Base-by-base conservation (phyloP, 2,329 filamentous ascomycete genomes). In the Annulohypoxylon truncatum region DNA sequence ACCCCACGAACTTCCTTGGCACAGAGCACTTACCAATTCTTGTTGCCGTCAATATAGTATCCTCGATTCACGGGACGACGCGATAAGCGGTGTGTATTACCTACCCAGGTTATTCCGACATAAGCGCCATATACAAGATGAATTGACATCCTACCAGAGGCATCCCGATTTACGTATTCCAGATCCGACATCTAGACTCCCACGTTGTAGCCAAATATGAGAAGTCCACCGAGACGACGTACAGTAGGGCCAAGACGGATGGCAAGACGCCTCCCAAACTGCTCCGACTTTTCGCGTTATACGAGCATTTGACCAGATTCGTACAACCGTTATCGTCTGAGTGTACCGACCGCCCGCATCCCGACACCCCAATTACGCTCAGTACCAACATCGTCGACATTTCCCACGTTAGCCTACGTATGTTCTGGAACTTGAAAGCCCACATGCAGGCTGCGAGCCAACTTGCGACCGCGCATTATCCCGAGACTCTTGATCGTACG, bases 351-450 rank as follows among this genome's bases (percentile, higher is more conserved):
- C 87, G 94, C 73, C 88, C 90, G 6, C 82, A 92, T 77, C 85
- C 90, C 3, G 87, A 90, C 69, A 94, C 92, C n/a, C 95, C 95
- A 5, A 93, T 97, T 72, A 95, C 94, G 38, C 90, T 96, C 73
- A 94, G 91, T 75, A 97, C 92, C 73, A 97, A 97, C 80, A 97
- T 98, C 73, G 94, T 97, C 62, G 95, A 98, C 78, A 93, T 98
- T 69, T 91, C 89, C 13, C 90, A 90, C 12, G 94, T 97, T 24
- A 93, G 93, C 4, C 79, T 98, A 78, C 93, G 92, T 82, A 94
- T 96, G 82, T 97, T 97, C 78, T 97, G 95, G 95, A 96, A 96
- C 80, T 81, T 98, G 67, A 96, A 96, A 83, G 82, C 82, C 22
- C 95, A 97, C 79, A 97, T 98, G 94, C 94, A 97, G 81, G 91